Evolutionary conservation across 2,329 filamentous ascomycete genomes (phyloP).

Genomic region (Ophiostoma montium): DNA sequence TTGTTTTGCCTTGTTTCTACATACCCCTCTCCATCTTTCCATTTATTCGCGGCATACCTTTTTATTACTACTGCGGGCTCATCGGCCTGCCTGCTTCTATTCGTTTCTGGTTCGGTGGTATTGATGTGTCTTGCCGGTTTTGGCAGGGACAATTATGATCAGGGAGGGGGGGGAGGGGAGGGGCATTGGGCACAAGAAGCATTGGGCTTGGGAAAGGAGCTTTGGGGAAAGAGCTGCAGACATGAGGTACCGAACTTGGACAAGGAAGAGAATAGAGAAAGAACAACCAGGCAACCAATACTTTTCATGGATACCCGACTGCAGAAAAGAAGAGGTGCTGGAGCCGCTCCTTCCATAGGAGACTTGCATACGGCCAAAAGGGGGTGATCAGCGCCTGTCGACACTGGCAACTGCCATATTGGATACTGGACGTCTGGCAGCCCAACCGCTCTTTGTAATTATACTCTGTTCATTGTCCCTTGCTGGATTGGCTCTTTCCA

Average conservation of each 20-base stretch:
- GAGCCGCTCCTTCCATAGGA: background rate
- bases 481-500: too few species aligned
- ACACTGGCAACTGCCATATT: background rate
- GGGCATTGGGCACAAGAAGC: background rate
- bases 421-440: background rate
- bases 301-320: background rate
- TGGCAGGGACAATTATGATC: background rate
- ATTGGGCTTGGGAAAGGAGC: too few species aligned
- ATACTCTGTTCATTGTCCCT: too few species aligned
- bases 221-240: background rate
- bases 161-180: background rate
- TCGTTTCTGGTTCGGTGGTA: background rate
- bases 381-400: background rate
- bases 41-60: background rate
- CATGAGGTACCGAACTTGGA: background rate
- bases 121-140: background rate
- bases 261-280: background rate
- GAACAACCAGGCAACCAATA: background rate
- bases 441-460: too few species aligned
- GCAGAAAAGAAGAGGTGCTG: background rate
- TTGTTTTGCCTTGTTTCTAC: background rate
- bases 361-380: background rate
- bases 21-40: conserved; percentile 1
- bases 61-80: background rate
- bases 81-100: background rate